Evolutionary conservation across 176 grass and related monocot species (phyloP).

Genomic region (Olyra latifolia): DNA sequence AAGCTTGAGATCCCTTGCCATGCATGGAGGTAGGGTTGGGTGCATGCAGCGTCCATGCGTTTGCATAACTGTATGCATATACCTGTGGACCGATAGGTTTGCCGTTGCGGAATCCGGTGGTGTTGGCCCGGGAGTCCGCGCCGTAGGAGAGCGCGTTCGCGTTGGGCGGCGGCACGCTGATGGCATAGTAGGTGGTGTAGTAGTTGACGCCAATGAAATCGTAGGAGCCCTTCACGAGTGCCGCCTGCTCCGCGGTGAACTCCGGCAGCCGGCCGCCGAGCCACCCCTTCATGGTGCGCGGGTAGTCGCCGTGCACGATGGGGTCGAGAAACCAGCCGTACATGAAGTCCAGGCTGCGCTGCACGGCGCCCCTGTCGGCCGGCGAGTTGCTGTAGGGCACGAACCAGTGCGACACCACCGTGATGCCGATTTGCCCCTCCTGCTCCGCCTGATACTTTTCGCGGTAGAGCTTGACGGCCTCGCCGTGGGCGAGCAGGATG

Average conservation of each 20-base stretch:
- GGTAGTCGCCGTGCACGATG: conserved; percentile 59
- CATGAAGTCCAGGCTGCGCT: conserved; percentile 63
- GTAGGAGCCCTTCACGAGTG: conserved; percentile 42
- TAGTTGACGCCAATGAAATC: conserved; percentile 74
- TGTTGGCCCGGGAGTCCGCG: conserved; percentile 30
- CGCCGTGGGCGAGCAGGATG: conserved; percentile 49
- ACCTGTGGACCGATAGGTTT: conserved; percentile 29
- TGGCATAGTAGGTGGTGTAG: conserved; percentile 45
- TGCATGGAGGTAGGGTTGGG: too few species aligned
- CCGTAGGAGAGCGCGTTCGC: background rate
- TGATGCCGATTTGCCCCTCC: conserved; percentile 56
- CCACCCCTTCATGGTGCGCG: conserved; percentile 41
- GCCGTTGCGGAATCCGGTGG: conserved; percentile 18
- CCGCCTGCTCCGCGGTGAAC: conserved; percentile 44
- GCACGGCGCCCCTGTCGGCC: conserved; percentile 29
- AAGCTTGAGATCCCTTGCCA: too few species aligned
- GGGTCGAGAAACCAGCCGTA: conserved; percentile 72
- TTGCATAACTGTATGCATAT: too few species aligned
- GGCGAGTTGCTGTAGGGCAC: conserved; percentile 29
- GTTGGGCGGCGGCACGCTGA: conserved; percentile 2
- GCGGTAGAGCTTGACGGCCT: conserved; percentile 46
- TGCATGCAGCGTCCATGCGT: too few species aligned
- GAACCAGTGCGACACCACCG: conserved; percentile 42
- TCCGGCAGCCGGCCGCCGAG: conserved; percentile 51
- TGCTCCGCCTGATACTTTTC: conserved; percentile 48